Base-by-base conservation (phyloP, 345 rosid species). In the Noccaea bulbosa region DNA sequence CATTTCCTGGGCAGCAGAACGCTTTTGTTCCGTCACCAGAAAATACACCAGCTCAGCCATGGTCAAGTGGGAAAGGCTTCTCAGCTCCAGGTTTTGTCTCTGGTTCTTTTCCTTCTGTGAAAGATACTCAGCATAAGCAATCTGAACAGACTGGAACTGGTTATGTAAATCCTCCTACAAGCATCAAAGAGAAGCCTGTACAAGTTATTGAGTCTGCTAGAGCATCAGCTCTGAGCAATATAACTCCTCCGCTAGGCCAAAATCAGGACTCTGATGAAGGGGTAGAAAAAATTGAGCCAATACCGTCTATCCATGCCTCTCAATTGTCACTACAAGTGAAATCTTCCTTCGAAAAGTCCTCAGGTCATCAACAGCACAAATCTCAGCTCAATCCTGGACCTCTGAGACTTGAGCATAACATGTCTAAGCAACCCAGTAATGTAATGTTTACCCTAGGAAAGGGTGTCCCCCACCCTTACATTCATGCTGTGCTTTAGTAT, bases 341-440 rank as follows among this genome's bases (percentile, higher is more conserved):
- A 62, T 77, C 77, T 77, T 75, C 87, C 51, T 72, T 73, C 6
- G 94, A 84, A 43, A 84, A 81, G 71, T 67, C 87, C 69, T 62
- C 73, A 67, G 84, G 61, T 57, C 78, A 78, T 20, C 80, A 73
- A 75, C 79, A 76, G 67, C 74, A 71, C 59, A 88, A 66, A 78
- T 46, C 51, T 56, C 70, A 60, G 47, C 75, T 73, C 34, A 78
- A 55, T 45, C 59, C 82, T 54, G 85, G 80, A 69, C 35, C 76
- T 64, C 46, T 51, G 49, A 83, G 67, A 74, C 78, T 81, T 27
- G 91, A 88, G 73, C 85, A 89, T 46, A 78, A 75, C 77, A 70
- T 85, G 67, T 82, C 87, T 65, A 89, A 87, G 72, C 90, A 91
- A 76, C 84, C 83, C 79, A 82, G 86, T 75, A 93, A 86, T 79